Evolutionary conservation across 2,329 filamentous ascomycete species (phyloP), one percentile per base, ranked within the genome.

Genomic region (Cladosporium oxysporum): DNA sequence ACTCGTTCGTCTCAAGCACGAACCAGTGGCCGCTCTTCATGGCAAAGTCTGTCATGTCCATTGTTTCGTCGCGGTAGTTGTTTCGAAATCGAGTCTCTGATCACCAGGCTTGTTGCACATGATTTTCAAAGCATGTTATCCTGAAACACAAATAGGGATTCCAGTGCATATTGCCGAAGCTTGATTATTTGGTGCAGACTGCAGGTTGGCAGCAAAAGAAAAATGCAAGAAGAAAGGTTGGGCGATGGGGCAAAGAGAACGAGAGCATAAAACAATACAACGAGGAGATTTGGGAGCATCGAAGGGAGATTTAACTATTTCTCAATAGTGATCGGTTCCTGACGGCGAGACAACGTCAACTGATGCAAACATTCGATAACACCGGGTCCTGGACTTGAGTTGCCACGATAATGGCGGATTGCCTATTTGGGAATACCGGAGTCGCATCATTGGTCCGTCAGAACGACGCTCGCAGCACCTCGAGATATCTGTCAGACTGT

Each of bases 311-410:
- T 33, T 11, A 16, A 5, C 35, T 16, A 8, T 11, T 5, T 12
- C 10, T 11, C 3, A 16, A 21, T 21, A 7, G 11, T 21, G 5
- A 47, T 37, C 7, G 4, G 16, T 14, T 23, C 3, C 29, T 35
- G 28, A 35, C 44, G 33, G 18, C 33, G 41, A 28, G 21, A 18
- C 16, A 29, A 63, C 61, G 61, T 63, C 50, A 63, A 63, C 61
- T 63, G 50, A 57, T 63, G 50, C 50, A 57, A 63, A 33, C 16
- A 57, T 55, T 63, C 49, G 35, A 55, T 55, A 44, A 63, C 12
- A 63, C 35, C 33, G 35, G 61, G 50, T 57, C 61, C 37, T 44
- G 1, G 18, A 55, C 8, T 16, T 44, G 11, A 2, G 23, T 31
- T n/a, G 49, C 52, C 50, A 63, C 61, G 50, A 57, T 57, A 49